Base-by-base conservation (phyloP, 129 eudicot genomes). In the Arctium minus region DNA sequence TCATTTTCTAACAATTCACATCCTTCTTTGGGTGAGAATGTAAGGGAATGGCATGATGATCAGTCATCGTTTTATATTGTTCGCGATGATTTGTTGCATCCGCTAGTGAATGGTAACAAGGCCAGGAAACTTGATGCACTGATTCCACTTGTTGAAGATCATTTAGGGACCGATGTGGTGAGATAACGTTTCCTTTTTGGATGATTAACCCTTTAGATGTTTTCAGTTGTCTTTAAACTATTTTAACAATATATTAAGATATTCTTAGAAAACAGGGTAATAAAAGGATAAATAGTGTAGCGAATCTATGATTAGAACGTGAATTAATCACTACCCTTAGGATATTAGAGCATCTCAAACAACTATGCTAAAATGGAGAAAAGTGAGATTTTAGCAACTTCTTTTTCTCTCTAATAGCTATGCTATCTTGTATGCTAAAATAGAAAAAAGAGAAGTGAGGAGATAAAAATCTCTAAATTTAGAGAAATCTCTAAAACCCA, bases 81-180 rank as follows among this genome's bases (percentile, higher is more conserved):
- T 22, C 90, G 99, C 81, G 99, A 96, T 88, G 99, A 96, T 86
- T 89, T 96, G 88, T 73, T 93, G 83, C 99, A 96, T 86, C 99
- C 99, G 17, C 76, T 96, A 76, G 95, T 91, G 73, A 96, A 96
- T 81, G 98, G 99, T 62, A 96, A 96, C 86, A 93, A 96, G 86
- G 93, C 94, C 22, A 87, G 99, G 85, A 96, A 96, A 88, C 82
- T 96, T 78, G 99, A 96, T 86, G 98, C 97, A 8, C 40, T 93
- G 86, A 81, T 96, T 85, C 99, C 98, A 72, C 89, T 96, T n/a
- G 89, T 96, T 74, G 91, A 93, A 88, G 98, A 93, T 93, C 87
- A 86, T 85, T 82, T 76, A 13, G 92, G 88, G 13, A 93, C 99
- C 18, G 97, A 93, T 79, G 90, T 96, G 91, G 99, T 93, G 75